These are phyloP conservation scores for Neonectria punicea DNA, from an alignment of 2,329 filamentous ascomycete species.

Conservation along the genomic window DNA sequence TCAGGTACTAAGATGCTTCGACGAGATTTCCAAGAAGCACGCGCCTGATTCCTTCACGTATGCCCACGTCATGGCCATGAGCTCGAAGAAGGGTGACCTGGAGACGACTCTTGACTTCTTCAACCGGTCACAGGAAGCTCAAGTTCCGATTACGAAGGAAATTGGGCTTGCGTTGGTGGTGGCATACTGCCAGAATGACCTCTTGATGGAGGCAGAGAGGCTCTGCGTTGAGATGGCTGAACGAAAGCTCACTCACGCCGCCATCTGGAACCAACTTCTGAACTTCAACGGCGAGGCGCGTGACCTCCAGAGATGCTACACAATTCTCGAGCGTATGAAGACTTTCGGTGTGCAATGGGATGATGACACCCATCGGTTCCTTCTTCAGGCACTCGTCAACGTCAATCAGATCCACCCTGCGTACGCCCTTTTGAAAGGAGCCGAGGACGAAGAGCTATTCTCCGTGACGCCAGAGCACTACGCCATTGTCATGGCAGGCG, in stretches of 20 bases:
- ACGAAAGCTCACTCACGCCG: constrained; percentile 62
- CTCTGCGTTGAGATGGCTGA: constrained; percentile 61
- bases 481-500: constrained; percentile 63
- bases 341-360: constrained; percentile 59
- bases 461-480: constrained; percentile 61
- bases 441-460: constrained; percentile 57
- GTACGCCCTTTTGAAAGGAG: constrained; percentile 58
- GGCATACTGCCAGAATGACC: constrained; percentile 65
- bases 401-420: constrained; percentile 62
- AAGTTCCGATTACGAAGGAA: constrained; percentile 61
- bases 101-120: constrained; percentile 74
- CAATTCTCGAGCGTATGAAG: constrained; percentile 61
- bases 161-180: constrained; percentile 75
- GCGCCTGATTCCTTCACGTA: constrained; percentile 73
- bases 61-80: constrained; percentile 78
- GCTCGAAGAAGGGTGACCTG: constrained; percentile 77
- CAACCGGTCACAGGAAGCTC: constrained; percentile 65
- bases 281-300: constrained; percentile 73
- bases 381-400: constrained; percentile 60
- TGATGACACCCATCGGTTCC: constrained; percentile 59
- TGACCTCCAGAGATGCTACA: constrained; percentile 60
- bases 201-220: constrained; percentile 50
- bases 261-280: constrained; percentile 84
- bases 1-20: constrained; percentile 73
- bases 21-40: constrained; percentile 62